Base-by-base conservation (phyloP, 108 stramenopile genomes). In the Hondaea fermentalgiana region DNA sequence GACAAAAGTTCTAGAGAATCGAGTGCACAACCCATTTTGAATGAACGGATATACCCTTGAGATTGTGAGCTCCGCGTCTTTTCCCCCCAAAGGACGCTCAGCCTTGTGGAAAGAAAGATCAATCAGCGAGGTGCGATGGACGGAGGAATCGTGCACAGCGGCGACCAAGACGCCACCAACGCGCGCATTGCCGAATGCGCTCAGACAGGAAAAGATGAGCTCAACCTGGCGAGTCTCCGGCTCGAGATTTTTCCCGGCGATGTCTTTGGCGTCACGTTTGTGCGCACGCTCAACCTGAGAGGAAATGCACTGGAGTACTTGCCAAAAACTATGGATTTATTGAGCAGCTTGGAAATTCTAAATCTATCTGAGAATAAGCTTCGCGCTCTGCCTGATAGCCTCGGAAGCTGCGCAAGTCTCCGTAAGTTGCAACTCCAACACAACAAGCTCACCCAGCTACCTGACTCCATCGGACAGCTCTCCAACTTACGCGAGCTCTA, bases 161-260 rank as follows among this genome's bases (percentile, higher is more conserved):
- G 76, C 12, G 76, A 83, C 51, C 43, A n/a, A 3, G 25, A 28
- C n/a, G 51, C 45, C 17, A 53, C 51, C 12, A 53, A 83, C 51
- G 76, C 45, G 51, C 6, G 76, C 10, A 83, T 83, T 3, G 25
- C 49, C 12, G 76, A 47, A 53, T 83, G 76, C 51, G 6, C 49
- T 0, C 6, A 12, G 76, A 25, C 76, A 28, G 51, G 51, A 6
- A 83, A 83, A 1, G 76, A 83, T 45, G 76, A 83, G 51, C 51
- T 83, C 5, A 83, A 83, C 28, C 51, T 83, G 4, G 76, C 76
- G 45, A 53, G 49, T 16, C 51, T 83, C 10, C 44, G 51, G 12
- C 51, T 83, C 49, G 76, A 83, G 51, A n/a, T 83, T 17, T 83
- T 83, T 23, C 76, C 76, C 25, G 76, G 76, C 14, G 76, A 83